Conservation (phyloP, 169 alveolate species). For the Plasmodium sp. region DNA sequence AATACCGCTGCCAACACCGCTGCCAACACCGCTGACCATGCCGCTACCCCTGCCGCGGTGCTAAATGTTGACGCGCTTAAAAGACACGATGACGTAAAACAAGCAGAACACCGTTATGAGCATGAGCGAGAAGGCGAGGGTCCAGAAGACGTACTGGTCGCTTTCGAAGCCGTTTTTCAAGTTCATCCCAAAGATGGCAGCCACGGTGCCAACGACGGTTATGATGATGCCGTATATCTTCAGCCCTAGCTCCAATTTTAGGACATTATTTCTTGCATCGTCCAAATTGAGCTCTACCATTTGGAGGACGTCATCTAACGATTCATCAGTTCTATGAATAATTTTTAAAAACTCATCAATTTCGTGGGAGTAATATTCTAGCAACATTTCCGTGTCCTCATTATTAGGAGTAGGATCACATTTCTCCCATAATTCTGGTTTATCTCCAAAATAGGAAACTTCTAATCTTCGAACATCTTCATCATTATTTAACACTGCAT, state of each 20-base stretch:
- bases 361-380: constrained; percentile 87
- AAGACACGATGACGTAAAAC: constrained; percentile 40
- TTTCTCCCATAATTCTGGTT: constrained; percentile 81
- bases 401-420: constrained; percentile 78
- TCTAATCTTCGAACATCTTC: constrained; percentile 82
- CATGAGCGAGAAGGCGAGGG: constrained; percentile 79
- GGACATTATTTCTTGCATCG: constrained; percentile 83
- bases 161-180: constrained; percentile 83
- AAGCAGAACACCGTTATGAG: constrained; percentile 72
- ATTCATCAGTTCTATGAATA: constrained; percentile 80
- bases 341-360: constrained; percentile 82
- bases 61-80: constrained; percentile 50
- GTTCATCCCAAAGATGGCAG: constrained; percentile 89
- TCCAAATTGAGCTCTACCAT: constrained; percentile 87
- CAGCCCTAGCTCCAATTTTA: constrained; percentile 86
- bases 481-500: constrained; percentile 80
- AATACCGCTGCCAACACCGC: neutral
- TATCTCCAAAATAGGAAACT: constrained; percentile 79
- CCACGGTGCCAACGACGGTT: constrained; percentile 84
- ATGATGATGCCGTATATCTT: constrained; percentile 84
- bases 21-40: neutral
- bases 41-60: neutral
- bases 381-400: constrained; percentile 83
- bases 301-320: constrained; percentile 86
- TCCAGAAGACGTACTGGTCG: constrained; percentile 80